Evolutionary conservation across 257 asterid genomes (phyloP), one percentile per base, ranked within the genome.

Genomic region (Solanum etuberosum): DNA sequence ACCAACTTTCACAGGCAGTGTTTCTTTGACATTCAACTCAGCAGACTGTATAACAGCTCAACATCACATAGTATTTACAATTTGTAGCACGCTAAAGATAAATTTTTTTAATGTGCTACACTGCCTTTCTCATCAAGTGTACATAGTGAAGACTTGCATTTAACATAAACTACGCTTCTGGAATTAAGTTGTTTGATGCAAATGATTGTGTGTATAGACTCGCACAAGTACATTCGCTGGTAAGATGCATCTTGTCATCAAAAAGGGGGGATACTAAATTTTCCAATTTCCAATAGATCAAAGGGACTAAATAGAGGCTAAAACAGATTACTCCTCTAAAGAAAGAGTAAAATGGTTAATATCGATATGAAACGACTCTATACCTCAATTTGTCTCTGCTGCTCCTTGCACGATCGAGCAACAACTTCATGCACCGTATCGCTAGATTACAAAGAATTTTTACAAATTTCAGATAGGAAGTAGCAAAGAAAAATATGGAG

Each of bases 381-480:
- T 90, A 97, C 99, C 99, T 97, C 96, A 88, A 97, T 96, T 93
- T 95, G 98, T 90, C 99, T 93, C 81, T 97, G 99, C 89, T 95
- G 99, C 89, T 97, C 99, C 93, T 93, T 96, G 96, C 99, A 96
- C 86, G 99, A 97, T 90, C 94, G 98, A 87, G 97, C 89, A 92
- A 97, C 99, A 91, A 92, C 90, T 90, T 97, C 99, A 89, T 92
- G 96, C 88, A 97, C 99, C 27, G 95, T 91, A 87, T 95, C 99
- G 90, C 99, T 97, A 89, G 63, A 86, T 73, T 32, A 84, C 88
- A 34, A 81, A 91, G 77, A 86, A 86, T 43, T 67, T 67, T 23
- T 74, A 35, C 34, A 59, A 42, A 85, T 83, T 89, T 48, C 27
- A 80, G 85, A 48, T 48, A 48, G 13, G 42, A 29, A 29, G 27